Conservation (phyloP, 2,329 filamentous ascomycete species). For the Alternaria sp. region DNA sequence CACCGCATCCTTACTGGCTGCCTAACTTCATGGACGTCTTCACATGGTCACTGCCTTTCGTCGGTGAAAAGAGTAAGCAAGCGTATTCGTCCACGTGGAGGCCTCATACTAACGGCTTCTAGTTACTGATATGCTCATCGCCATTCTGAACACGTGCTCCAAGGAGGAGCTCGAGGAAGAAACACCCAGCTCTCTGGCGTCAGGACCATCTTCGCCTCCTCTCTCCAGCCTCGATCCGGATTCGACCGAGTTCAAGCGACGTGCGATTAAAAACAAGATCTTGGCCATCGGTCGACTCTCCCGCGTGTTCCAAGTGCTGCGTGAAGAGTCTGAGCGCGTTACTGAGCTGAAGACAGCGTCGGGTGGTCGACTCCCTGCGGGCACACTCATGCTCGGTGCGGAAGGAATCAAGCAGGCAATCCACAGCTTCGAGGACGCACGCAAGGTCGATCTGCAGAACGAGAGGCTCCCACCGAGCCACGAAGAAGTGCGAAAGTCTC, state of each 20-base stretch:
- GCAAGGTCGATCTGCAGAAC: conserved; percentile 97
- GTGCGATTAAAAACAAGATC: conserved; percentile 99
- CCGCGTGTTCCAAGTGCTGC: conserved; percentile 96
- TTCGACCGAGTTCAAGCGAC: conserved; percentile 90
- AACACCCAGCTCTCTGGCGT: conserved; percentile 74
- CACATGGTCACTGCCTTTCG: conserved; percentile 99
- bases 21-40: conserved; percentile 99
- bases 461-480: conserved; percentile 91
- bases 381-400: conserved; percentile 96
- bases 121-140: conserved; percentile 98
- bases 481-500: conserved; percentile 86
- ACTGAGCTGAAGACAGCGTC: conserved; percentile 97
- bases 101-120: conserved; percentile 28
- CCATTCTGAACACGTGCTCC: conserved; percentile 97
- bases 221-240: conserved; percentile 74
- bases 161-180: conserved; percentile 95
- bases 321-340: conserved; percentile 95
- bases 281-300: conserved; percentile 95
- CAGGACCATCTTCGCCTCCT: conserved; percentile 78
- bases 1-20: conserved; percentile 98
- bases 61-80: conserved; percentile 80
- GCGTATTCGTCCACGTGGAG: background rate
- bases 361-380: conserved; percentile 89
- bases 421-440: conserved; percentile 92
- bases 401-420: conserved; percentile 99